These are phyloP conservation scores for Platanus orientalis DNA, from an alignment of 164 flowering plant genomes.

Conservation along the genomic window DNA sequence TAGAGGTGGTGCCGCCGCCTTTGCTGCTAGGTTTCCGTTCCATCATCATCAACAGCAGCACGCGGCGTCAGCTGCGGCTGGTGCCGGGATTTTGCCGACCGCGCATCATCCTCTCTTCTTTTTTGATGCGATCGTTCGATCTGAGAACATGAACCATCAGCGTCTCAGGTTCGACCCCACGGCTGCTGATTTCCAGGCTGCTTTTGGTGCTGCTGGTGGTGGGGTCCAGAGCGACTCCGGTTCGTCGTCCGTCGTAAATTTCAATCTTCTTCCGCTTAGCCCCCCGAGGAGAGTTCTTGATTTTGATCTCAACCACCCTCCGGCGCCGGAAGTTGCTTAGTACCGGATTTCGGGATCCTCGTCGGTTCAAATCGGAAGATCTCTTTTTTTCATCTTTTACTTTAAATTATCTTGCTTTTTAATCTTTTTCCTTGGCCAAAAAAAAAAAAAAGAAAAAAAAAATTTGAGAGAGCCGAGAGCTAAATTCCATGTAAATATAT, in stretches of 20 bases:
- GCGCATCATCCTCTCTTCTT: constrained; percentile 29
- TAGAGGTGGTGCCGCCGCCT: constrained; percentile 5
- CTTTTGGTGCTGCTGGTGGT: constrained; percentile 6
- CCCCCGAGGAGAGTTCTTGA: constrained; percentile 20
- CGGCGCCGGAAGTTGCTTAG: constrained; percentile 28
- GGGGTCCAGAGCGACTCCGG: constrained; percentile 52
- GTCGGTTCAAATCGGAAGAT: not conserved
- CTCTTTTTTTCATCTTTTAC: not conserved
- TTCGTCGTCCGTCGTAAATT: constrained; percentile 45
- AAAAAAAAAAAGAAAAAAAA: not conserved
- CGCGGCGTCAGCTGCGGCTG: not conserved
- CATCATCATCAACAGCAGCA: constrained; percentile 13
- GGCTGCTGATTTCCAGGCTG: constrained; percentile 9
- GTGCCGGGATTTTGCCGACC: not conserved
- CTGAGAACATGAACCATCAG: not conserved
- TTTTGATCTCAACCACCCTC: constrained; percentile 56
- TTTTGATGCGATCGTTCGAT: constrained; percentile 33
- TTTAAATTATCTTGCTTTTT: not conserved
- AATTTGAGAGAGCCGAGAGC: not conserved
- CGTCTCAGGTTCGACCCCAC: not conserved
- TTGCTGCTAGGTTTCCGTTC: constrained; percentile 15
- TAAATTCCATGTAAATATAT: constrained; percentile 15
- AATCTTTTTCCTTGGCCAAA: not conserved
- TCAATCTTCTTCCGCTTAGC: constrained; percentile 10
- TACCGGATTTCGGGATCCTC: not conserved